Base-by-base conservation (phyloP, 2,329 filamentous ascomycete genomes). In the Claviceps spartinae region DNA sequence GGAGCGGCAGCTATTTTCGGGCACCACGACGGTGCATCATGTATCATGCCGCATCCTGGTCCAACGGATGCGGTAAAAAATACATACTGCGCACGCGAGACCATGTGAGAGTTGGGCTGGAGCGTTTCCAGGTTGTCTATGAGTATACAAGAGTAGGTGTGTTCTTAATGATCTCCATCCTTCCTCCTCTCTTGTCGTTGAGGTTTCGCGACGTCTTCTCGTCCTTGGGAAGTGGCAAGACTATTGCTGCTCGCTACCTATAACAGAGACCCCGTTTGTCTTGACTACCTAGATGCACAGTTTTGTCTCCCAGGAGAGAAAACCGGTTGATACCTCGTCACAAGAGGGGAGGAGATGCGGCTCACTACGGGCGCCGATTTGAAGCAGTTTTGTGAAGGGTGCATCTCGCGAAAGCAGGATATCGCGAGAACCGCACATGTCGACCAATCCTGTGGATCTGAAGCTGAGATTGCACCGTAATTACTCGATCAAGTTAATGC, bases 401-500 rank as follows among this genome's bases (percentile, higher is more conserved):
- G 77, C 43, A 81, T 73, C 79, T 75, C 66, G 30, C 8, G 24
- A 30, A 5, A 34, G 16, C 6, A 14, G 20, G 24, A 20, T 34
- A 14, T 18, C 14, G 9, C 26, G 53, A 52, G 43, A 52, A 38
- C 45, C 44, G 24, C 50, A 18, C 20, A 6, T 47, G 52, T n/a
- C 20, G 47, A 53, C 51, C 30, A 34, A 44, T 14, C n/a, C 58
- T 61, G 72, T 58, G 62, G 65, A 70, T 63, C 79, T 73, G 79
- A 89, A 80, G 87, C 87, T 91, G 87, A 93, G 87, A 91, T 84
- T 83, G 85, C 81, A 93, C 87, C 86, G 87, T 90, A 75, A 85
- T 82, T 83, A 91, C 86, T 91, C 86, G 87, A 93, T 87, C 87
- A 93, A 93, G 87, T 87, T 91, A 93, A 91, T 89, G 85, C 87